A percentile compares a stretch with the other conserved stretches of the same genome.
Evolutionary conservation across 75 land plant species (phyloP).

Genomic region (Isoetes taiwanensis): DNA sequence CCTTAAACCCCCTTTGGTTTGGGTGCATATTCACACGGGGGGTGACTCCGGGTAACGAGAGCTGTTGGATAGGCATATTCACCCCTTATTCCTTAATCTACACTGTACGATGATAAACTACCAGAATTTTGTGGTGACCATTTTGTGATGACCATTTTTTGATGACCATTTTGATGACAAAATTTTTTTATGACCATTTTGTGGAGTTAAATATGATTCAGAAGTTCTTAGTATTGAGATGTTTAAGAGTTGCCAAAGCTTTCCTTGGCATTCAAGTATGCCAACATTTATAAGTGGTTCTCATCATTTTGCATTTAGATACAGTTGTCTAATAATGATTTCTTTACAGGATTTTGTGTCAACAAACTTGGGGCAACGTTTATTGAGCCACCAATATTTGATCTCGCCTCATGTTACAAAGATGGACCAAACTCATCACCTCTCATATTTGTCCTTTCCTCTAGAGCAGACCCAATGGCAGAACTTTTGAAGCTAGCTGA

Average conservation of each 20-base stretch:
- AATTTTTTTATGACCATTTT: no score
- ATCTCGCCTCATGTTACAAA: background rate
- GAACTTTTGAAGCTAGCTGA: constrained; percentile 4
- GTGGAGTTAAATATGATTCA: background rate
- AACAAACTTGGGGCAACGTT: background rate
- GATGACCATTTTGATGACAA: no score
- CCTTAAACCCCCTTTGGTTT: no score
- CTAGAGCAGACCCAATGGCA: constrained; percentile 2
- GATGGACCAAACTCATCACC: constrained; percentile 7
- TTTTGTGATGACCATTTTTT: no score
- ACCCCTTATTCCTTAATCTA: no score
- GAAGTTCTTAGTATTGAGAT: background rate
- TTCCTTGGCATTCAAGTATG: background rate
- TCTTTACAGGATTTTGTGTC: background rate
- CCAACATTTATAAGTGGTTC: background rate
- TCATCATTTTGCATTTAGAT: background rate
- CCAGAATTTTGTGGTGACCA: no score
- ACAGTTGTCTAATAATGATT: background rate
- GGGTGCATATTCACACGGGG: no score
- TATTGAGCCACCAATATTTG: constrained; percentile 4
- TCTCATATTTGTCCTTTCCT: background rate
- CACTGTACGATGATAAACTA: no score
- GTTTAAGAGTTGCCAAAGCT: constrained; percentile 2
- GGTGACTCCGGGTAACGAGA: no score
- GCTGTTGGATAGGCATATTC: no score